Evolutionary conservation across 2,329 filamentous ascomycete genomes (phyloP).

Genomic region (Erysiphe neolycopersici): DNA sequence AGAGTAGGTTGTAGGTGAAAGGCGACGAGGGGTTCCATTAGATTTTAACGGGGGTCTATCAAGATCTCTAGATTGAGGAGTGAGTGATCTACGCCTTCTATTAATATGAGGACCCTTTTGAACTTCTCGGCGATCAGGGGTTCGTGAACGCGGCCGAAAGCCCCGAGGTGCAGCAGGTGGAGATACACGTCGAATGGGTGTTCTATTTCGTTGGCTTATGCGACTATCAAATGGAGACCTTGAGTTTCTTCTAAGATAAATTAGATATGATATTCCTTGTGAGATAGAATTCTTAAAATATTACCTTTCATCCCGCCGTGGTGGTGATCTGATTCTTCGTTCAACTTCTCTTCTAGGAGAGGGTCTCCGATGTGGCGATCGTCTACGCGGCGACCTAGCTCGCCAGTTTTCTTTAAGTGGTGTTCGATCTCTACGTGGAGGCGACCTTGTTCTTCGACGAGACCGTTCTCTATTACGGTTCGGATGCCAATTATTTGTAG

Average conservation of each 20-base stretch:
- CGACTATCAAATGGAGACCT: conserved; percentile 13
- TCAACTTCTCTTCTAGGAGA: conserved; percentile 15
- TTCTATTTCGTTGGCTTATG: not conserved
- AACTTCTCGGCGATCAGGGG: conserved; percentile 23
- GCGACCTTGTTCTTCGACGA: conserved; percentile 11
- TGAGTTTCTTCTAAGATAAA: conserved; percentile 10
- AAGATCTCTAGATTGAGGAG: conserved; percentile 20
- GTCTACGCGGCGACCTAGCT: conserved; percentile 15
- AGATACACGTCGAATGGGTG: not conserved
- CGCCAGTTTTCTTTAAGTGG: conserved; percentile 9
- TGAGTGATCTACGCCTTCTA: conserved; percentile 26
- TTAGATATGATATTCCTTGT: conserved; percentile 1
- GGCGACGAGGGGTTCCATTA: conserved; percentile 19
- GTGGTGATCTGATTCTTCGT: conserved; percentile 16
- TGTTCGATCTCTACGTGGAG: conserved; percentile 10
- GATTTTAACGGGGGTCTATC: conserved; percentile 19
- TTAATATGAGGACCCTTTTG: conserved; percentile 17
- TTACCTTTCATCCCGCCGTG: conserved; percentile 12
- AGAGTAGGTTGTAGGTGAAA: conserved; percentile 4
- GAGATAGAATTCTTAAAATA: not conserved
- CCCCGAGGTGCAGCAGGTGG: conserved; percentile 14
- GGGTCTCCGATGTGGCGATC: conserved; percentile 12
- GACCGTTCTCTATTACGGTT: conserved; percentile 8
- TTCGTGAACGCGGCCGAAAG: conserved; percentile 20
- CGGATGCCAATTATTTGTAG: conserved; percentile 11